Base-by-base conservation (phyloP, 2,329 filamentous ascomycete species). In the Zasmidium cellare region DNA sequence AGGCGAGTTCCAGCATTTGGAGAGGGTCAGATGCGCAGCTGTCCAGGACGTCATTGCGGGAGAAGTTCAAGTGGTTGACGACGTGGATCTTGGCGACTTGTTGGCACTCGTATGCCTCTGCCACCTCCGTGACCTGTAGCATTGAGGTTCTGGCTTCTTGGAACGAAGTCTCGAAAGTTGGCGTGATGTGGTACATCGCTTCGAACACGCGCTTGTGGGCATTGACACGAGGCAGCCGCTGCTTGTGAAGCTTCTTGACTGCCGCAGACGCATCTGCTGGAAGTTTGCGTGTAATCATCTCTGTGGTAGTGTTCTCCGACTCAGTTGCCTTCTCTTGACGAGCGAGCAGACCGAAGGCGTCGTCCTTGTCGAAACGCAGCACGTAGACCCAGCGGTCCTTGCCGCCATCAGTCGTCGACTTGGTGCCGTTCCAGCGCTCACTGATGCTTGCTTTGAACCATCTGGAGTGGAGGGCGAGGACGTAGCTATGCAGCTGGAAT, bases 391-490 rank as follows among this genome's bases (percentile, higher is more conserved):
- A 51, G 18, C 44, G 24, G 14, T 20, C 9, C 19, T 53, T 53
- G 14, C 19, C 22, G 7, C 18, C 46, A n/a, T 51, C 31, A 28
- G 28, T 25, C 5, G 19, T 9, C 12, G 22, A 23, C 16, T 31
- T 49, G 22, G 46, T 19, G n/a, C 24, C 44, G 24, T 46, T 54
- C 58, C 55, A 60, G 16, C 51, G 55, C 38, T 52, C 55, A 35
- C 55, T 55, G 25, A 60, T 20, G 24, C 55, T 57, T 7, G 58
- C 58, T 25, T 58, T 58, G 55, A 60, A 58, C 55, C 55, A 60
- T 28, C 25, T 22, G n/a, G 51, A 58, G 49, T 60, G 58, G 9
- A 57, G 51, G 5, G 50, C 46, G 9, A 60, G 51, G 22, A 55
- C 50, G n/a, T 53, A 28, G 35, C 58, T 57, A 28, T 57, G 58